Base-by-base conservation (phyloP, 2,329 filamentous ascomycete species). In the Penicillium italicum region DNA sequence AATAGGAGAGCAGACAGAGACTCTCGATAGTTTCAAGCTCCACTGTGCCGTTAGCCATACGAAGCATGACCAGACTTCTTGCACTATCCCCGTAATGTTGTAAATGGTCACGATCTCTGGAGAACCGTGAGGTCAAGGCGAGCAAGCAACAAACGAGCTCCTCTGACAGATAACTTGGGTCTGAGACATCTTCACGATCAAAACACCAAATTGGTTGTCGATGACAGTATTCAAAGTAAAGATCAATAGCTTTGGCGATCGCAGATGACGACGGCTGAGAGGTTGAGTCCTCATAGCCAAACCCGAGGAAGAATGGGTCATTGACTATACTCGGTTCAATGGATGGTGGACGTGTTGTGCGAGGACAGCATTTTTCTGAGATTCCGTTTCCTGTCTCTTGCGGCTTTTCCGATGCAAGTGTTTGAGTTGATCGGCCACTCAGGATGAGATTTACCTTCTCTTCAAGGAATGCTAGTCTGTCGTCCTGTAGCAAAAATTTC, bases 381-480 rank as follows among this genome's bases (percentile, higher is more conserved):
- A 53, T 42, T 53, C 41, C 59, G 31, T 42, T 47, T 37, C 34
- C 30, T 34, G 28, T 22, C 18, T 46, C 30, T 16, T 41, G 44
- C 9, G 18, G 16, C 33, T 40, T 38, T 14, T 53, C 52, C 20
- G 69, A 74, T 70, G 22, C 41, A 38, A 46, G 16, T 7, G 42
- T 24, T 33, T 55, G 53, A 20, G 34, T 45, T n/a, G 53, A 18
- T 30, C 69, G 64, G 51, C 78, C 77, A 45, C 71, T 80, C 20
- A 81, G 67, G 50, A 81, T 71, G 55, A 77, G 75, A 66, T 81
- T 78, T 44, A 81, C 73, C 64, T 81, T 81, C 66, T 80, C 78
- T 68, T 81, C 79, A 38, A 81, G 61, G 48, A 77, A 76, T 14
- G 78, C 78, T n/a, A 81, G 69, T 59, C 79, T 73, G 64, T 81